Conservation (phyloP, 345 rosid species). For the Angophora floribunda region DNA sequence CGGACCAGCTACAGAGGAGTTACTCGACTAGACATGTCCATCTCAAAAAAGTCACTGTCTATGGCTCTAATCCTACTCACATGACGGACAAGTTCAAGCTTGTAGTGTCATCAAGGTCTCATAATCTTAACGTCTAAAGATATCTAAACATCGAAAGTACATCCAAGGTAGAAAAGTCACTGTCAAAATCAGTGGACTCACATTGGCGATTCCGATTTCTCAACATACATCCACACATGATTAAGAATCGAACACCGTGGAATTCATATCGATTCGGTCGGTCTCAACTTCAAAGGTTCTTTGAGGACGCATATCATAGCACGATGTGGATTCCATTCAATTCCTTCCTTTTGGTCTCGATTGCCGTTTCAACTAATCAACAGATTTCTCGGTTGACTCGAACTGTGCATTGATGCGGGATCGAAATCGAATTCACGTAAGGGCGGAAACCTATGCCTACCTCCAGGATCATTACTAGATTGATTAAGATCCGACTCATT, state of each 20-base stretch:
- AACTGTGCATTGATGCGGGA: background rate
- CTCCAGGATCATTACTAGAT: background rate
- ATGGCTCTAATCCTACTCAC: too few species aligned
- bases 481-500: background rate
- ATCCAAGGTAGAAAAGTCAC: background rate
- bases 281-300: background rate
- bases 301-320: too few species aligned
- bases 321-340: too few species aligned
- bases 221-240: background rate
- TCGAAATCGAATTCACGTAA: background rate
- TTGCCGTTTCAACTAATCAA: background rate
- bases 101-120: too few species aligned
- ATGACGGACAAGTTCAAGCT: too few species aligned
- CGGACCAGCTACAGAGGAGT: fast-evolving
- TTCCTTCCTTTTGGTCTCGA: background rate
- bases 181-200: background rate
- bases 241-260: background rate
- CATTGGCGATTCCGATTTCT: background rate
- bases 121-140: too few species aligned
- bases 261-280: background rate
- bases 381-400: background rate
- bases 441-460: background rate
- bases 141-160: too few species aligned
- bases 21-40: background rate
- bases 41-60: background rate